These are phyloP conservation scores for Russula brevipes DNA, from an alignment of 768 basidiomycete genomes.

Conservation along the genomic window DNA sequence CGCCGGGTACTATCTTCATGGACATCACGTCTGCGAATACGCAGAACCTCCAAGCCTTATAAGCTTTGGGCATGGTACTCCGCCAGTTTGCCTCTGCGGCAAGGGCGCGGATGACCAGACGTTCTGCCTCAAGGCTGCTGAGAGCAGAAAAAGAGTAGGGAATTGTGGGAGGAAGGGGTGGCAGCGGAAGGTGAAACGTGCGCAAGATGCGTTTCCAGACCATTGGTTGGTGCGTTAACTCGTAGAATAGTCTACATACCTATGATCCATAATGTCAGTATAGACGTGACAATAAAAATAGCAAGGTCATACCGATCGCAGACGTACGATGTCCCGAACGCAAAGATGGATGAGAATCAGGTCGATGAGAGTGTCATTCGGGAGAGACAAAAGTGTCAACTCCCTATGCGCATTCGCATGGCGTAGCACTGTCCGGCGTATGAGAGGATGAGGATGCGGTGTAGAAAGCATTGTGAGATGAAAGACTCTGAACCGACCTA, in stretches of 20 bases:
- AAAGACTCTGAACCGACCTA: constrained; percentile 3
- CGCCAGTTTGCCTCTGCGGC: constrained; percentile 26
- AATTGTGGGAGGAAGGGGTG: constrained; percentile 22
- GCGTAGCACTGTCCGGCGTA: constrained; percentile 14
- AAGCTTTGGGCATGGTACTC: constrained; percentile 19
- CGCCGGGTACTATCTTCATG: constrained; percentile 25
- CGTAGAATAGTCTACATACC: constrained; percentile 22
- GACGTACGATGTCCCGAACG: constrained; percentile 23
- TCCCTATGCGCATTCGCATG: not conserved
- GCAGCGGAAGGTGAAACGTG: constrained; percentile 22
- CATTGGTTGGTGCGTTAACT: constrained; percentile 22
- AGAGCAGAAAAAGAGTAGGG: constrained; percentile 20
- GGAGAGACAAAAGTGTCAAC: constrained; percentile 9
- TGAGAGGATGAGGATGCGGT: constrained; percentile 8
- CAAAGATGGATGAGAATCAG: constrained; percentile 21
- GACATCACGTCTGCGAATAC: constrained; percentile 17
- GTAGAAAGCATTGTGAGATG: constrained; percentile 3
- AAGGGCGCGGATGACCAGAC: constrained; percentile 21
- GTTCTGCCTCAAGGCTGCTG: constrained; percentile 25
- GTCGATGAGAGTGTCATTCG: constrained; percentile 24
- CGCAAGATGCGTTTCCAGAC: constrained; percentile 25
- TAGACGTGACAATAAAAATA: not conserved
- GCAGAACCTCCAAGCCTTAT: constrained; percentile 16
- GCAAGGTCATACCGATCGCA: constrained; percentile 15
- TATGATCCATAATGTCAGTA: not conserved